phyloP scores from a whole-genome alignment of 2,329 filamentous ascomycete species.

The Fusarium verticillioides region DNA sequence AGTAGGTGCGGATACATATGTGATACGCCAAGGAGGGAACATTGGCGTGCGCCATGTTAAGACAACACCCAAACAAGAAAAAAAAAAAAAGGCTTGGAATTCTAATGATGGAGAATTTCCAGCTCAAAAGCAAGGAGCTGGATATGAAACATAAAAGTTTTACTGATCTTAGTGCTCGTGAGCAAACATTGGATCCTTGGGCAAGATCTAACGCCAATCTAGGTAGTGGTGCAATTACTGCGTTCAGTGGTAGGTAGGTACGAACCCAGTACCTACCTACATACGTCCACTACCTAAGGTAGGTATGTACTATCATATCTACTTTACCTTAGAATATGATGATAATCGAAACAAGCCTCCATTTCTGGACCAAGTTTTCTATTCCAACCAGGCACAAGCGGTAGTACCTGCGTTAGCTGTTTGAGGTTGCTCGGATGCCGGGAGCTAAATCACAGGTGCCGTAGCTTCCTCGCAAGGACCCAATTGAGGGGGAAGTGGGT shows the following conservation, averaged over 20 bases:
- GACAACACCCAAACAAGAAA: not conserved
- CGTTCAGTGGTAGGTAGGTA: not conserved
- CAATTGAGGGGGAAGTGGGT: not conserved
- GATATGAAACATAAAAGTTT: not conserved
- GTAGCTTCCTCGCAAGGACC: slow-evolving; percentile 5
- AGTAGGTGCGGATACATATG: not conserved
- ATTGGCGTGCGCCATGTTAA: not conserved
- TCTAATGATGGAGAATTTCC: not conserved
- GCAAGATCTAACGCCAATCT: not conserved
- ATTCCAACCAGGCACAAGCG: slow-evolving; percentile 2
- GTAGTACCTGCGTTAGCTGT: slow-evolving; percentile 28
- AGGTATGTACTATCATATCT: no score
- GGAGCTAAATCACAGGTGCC: slow-evolving; percentile 24
- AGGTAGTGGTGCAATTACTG: not conserved
- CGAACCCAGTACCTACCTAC: not conserved
- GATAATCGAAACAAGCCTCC: slow-evolving; percentile 24
- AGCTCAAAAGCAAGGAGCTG: not conserved
- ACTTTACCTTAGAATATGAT: not conserved
- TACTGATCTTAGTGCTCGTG: not conserved
- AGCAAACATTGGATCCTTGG: not conserved
- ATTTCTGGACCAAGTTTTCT: slow-evolving; percentile 12
- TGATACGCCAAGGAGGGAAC: slow-evolving; percentile 4
- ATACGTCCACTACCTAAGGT: not conserved
- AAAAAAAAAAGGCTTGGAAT: slow-evolving; percentile 17
- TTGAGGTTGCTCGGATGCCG: slow-evolving; percentile 27